These are phyloP conservation scores for Leucocoprinus leucothites DNA, from an alignment of 768 basidiomycete species.

Conservation along the genomic window DNA sequence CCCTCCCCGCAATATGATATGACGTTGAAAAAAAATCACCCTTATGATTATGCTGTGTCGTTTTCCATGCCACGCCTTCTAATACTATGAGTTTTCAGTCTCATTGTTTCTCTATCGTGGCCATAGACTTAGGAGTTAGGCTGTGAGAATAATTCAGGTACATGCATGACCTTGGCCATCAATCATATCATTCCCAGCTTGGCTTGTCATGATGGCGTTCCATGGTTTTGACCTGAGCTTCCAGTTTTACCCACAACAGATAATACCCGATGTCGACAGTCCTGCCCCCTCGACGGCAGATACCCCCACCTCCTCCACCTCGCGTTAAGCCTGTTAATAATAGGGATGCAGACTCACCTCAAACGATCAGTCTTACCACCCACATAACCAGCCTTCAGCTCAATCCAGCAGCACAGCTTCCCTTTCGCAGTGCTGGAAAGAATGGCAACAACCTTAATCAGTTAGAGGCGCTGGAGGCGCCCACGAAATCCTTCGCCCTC, in stretches of 20 bases:
- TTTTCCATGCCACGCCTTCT: slow-evolving; percentile 12
- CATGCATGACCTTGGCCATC: neutral
- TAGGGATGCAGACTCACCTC: neutral
- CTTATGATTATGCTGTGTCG: slow-evolving; percentile 19
- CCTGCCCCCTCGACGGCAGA: slow-evolving; percentile 3
- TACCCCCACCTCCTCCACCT: slow-evolving; percentile 15
- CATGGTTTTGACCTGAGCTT: neutral
- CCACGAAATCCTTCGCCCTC: neutral
- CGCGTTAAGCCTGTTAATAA: slow-evolving; percentile 7
- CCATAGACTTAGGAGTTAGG: too few relatives aligned
- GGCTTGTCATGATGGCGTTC: neutral
- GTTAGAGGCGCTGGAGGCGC: neutral
- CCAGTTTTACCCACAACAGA: neutral
- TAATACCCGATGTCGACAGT: neutral
- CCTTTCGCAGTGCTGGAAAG: neutral
- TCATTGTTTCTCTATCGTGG: too few relatives aligned
- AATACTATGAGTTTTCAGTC: slow-evolving; percentile 3
- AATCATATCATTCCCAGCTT: neutral
- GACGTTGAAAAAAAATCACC: neutral
- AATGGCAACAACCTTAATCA: neutral
- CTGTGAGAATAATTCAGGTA: neutral
- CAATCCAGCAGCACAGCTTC: neutral
- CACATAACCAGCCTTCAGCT: slow-evolving; percentile 28
- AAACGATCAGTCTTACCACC: slow-evolving; percentile 23
- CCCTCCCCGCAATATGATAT: slow-evolving; percentile 6